Base-by-base conservation (phyloP, 352 stramenopile species). In the Peronospora tabacina region DNA sequence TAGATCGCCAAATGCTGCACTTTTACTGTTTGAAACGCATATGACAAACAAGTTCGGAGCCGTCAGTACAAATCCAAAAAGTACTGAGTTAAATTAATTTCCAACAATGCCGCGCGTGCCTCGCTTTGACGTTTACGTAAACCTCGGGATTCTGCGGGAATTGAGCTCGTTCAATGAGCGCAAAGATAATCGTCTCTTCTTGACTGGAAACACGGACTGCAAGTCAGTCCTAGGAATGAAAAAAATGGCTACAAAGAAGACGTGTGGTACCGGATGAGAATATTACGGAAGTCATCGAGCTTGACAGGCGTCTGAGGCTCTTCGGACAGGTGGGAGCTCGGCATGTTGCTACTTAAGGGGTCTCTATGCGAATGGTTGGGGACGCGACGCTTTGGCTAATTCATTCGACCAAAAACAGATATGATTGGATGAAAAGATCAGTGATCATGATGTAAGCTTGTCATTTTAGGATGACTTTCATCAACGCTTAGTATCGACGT, bases 171-270 rank as follows among this genome's bases (percentile, higher is more conserved):
- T 99, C 96, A 61, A 99, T 99, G 15, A 99, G 63, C n/a, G 95
- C 93, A 66, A 99, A 99, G 70, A 99, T 99, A 63, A 99, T 99
- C 0, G 96, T 99, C 75, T 99, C 96, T 67, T 99, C 91, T 61
- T 95, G 85, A 17, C 80, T 87, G 56, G 17, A 58, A 29, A 40
- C n/a, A 10, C 6, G 46, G 10, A 35, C 8, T 12, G 0, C 12
- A 52, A 52, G 33, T 7, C 2, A 26, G 22, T 26, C 4, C 5
- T 5, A 5, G 1, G 4, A 5, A 26, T 26, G 22, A 5, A 26
- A 7, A 26, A 2, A 26, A 3, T 26, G 4, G 22, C 4, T 26
- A 26, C 7, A 26, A 2, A 26, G 5, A 26, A 26, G 5, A 26
- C 0, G 4, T 26, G 4, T 5, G 7, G 5, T 45, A 87, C 73